These are phyloP conservation scores for Colletotrichum sp. DNA, from an alignment of 2,329 filamentous ascomycete genomes.

Conservation along the genomic window DNA sequence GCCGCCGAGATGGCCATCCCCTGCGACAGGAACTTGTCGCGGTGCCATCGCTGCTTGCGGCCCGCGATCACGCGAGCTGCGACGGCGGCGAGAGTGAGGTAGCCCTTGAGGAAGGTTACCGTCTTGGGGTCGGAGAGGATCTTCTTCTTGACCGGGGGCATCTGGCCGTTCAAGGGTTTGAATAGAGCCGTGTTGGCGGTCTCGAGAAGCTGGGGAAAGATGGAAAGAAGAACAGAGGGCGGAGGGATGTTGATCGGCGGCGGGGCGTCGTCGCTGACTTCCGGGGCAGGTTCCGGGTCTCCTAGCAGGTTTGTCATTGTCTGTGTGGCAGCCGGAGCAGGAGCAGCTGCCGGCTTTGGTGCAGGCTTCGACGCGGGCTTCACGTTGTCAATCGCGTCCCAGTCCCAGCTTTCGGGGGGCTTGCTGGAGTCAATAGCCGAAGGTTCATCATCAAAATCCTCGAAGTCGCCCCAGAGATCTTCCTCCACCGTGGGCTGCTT, in stretches of 20 bases:
- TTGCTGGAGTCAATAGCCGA: slow-evolving; percentile 21
- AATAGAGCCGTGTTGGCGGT: slow-evolving; percentile 69
- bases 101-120: slow-evolving; percentile 66
- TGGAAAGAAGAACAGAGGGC: slow-evolving; percentile 79
- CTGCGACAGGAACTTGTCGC: slow-evolving; percentile 83
- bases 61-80: slow-evolving; percentile 84
- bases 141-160: slow-evolving; percentile 60
- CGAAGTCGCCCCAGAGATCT: slow-evolving; percentile 55
- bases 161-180: slow-evolving; percentile 65
- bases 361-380: slow-evolving; percentile 23
- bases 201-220: slow-evolving; percentile 75
- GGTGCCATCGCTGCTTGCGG: slow-evolving; percentile 86
- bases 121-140: slow-evolving; percentile 69
- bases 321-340: not conserved
- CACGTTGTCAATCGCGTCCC: slow-evolving; percentile 47
- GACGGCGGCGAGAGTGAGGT: slow-evolving; percentile 68
- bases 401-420: slow-evolving; percentile 49
- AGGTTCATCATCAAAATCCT: slow-evolving; percentile 38
- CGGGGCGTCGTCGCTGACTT: slow-evolving; percentile 38
- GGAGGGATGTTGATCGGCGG: slow-evolving; percentile 90
- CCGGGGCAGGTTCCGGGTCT: not conserved
- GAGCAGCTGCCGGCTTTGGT: not conserved
- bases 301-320: not conserved
- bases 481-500: slow-evolving; percentile 39
- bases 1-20: slow-evolving; percentile 86